These are phyloP conservation scores for Annona squamosa DNA, from an alignment of 164 flowering plant genomes.

Conservation along the genomic window DNA sequence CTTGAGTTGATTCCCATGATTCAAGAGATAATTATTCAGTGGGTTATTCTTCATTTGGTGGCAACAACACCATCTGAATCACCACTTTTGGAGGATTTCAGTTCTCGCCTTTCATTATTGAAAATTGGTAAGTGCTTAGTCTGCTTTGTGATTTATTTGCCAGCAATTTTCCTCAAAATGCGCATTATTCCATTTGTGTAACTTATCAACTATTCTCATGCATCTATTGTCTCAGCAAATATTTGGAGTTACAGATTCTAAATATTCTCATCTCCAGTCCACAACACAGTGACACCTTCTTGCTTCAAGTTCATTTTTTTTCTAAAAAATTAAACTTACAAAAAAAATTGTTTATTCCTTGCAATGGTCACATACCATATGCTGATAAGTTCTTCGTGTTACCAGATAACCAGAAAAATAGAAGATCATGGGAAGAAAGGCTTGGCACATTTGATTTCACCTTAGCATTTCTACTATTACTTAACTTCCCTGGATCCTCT, in stretches of 20 bases:
- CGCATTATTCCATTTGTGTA: too few relatives aligned
- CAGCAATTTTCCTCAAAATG: too few relatives aligned
- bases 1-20: slow-evolving; percentile 75
- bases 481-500: slow-evolving; percentile 28
- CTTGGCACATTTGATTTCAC: slow-evolving; percentile 66
- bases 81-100: slow-evolving; percentile 74
- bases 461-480: slow-evolving; percentile 53
- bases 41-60: slow-evolving; percentile 70
- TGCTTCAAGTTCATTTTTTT: too few relatives aligned
- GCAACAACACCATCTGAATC: slow-evolving; percentile 62
- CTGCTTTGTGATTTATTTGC: not conserved
- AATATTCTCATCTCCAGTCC: too few relatives aligned
- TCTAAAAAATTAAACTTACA: too few relatives aligned
- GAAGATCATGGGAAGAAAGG: slow-evolving; percentile 54
- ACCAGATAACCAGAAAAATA: slow-evolving; percentile 48
- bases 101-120: slow-evolving; percentile 76
- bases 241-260: too few relatives aligned
- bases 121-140: slow-evolving; percentile 41
- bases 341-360: too few relatives aligned
- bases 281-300: too few relatives aligned
- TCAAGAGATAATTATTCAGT: slow-evolving; percentile 60
- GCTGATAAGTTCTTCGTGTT: not conserved
- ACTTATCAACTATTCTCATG: too few relatives aligned
- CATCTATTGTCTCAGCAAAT: too few relatives aligned
- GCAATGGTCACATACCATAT: too few relatives aligned